These are phyloP conservation scores for Aspergillus brunneoviolaceus DNA, from an alignment of 2,329 filamentous ascomycete species.

Conservation along the genomic window DNA sequence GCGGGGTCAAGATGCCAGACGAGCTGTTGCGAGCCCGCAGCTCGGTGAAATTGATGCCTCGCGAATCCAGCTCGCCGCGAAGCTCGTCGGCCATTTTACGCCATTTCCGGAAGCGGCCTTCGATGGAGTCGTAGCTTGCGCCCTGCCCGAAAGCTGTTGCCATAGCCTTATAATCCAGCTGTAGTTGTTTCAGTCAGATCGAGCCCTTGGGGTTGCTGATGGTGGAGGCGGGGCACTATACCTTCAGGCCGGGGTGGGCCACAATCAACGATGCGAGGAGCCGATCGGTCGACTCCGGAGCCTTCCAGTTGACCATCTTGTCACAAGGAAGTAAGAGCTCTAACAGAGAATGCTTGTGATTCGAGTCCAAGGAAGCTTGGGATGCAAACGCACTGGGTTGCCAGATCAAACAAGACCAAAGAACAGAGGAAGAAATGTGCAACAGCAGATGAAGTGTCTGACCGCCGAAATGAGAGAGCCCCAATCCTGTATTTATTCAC, in stretches of 20 bases:
- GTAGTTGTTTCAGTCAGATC: neutral
- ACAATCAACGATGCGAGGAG: constrained; percentile 30
- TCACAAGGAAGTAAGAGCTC: neutral
- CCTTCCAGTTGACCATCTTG: constrained; percentile 34
- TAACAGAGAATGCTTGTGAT: neutral
- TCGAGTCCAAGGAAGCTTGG: neutral
- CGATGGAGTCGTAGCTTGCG: constrained; percentile 51
- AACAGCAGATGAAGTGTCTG: neutral
- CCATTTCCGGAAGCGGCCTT: constrained; percentile 47
- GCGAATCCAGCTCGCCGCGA: constrained; percentile 24
- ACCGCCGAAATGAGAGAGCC: neutral
- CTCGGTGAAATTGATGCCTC: constrained; percentile 10
- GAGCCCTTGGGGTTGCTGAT: neutral
- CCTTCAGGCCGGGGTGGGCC: constrained; percentile 28
- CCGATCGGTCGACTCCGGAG: constrained; percentile 24
- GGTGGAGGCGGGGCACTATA: neutral
- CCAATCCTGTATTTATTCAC: neutral
- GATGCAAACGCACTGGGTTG: neutral
- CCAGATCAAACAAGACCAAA: neutral
- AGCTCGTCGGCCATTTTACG: constrained; percentile 43
- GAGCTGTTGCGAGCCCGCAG: constrained; percentile 11
- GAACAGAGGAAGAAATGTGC: neutral
- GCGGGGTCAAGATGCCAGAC: constrained; percentile 7
- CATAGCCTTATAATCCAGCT: constrained; percentile 49
- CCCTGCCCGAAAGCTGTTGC: constrained; percentile 47